These are phyloP conservation scores for Penicillium thymicola DNA, from an alignment of 2,329 filamentous ascomycete species.

Conservation along the genomic window DNA sequence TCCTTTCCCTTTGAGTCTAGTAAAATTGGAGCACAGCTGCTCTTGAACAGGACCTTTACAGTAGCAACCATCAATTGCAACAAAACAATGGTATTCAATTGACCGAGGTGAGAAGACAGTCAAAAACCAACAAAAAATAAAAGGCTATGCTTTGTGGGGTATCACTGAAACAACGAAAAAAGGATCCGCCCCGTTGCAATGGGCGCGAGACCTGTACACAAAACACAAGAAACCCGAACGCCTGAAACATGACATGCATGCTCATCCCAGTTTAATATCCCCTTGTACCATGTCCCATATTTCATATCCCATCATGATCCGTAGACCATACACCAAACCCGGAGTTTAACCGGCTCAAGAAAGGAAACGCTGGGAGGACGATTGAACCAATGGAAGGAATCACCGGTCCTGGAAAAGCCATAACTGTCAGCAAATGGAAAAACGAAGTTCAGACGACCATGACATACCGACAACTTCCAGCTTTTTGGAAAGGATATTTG, in stretches of 20 bases:
- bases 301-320: neutral
- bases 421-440: neutral
- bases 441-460: neutral
- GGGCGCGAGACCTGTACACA: neutral
- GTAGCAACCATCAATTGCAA: neutral
- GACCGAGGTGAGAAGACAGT: neutral
- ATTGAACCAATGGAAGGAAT: neutral
- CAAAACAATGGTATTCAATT: neutral
- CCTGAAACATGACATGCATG: neutral
- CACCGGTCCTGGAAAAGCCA: neutral
- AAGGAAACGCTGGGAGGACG: neutral
- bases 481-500: neutral
- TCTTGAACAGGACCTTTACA: neutral
- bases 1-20: neutral
- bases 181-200: neutral
- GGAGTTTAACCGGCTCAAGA: neutral
- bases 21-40: neutral
- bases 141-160: neutral
- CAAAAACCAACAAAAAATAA: neutral
- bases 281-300: neutral
- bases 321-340: neutral
- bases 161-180: constrained; percentile 2
- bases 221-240: neutral
- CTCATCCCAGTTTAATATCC: constrained; percentile 1
- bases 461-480: neutral